Evolutionary conservation across 2,329 filamentous ascomycete genomes (phyloP).

Genomic region (Polytolypa hystricis): DNA sequence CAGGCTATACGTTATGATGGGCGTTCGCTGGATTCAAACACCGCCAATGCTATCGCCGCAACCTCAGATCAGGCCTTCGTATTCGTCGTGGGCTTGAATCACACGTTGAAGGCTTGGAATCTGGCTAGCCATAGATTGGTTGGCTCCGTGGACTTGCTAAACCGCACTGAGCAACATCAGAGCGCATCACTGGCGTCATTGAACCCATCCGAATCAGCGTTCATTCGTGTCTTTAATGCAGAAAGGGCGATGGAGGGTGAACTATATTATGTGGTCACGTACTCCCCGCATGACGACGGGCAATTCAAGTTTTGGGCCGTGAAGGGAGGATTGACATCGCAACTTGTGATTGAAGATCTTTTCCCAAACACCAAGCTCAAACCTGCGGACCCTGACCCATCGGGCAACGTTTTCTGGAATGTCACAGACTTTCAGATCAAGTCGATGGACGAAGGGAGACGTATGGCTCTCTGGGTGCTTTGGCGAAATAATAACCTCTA

Average conservation of each 20-base stretch:
- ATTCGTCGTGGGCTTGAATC: conserved; percentile 80
- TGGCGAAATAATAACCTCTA: conserved; percentile 81
- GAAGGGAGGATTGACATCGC: conserved; percentile 47
- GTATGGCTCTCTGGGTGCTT: conserved; percentile 59
- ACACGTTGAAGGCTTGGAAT: conserved; percentile 84
- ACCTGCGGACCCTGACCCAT: conserved; percentile 51
- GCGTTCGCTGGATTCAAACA: conserved; percentile 31
- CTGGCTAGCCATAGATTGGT: conserved; percentile 67
- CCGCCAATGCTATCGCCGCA: conserved; percentile 33
- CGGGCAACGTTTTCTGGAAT: conserved; percentile 66
- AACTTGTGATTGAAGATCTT: conserved; percentile 56
- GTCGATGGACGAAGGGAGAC: conserved; percentile 41
- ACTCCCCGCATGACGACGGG: conserved; percentile 75
- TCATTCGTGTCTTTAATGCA: conserved; percentile 61
- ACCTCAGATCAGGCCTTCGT: conserved; percentile 39
- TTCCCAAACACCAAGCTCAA: conserved; percentile 54
- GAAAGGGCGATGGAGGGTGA: conserved; percentile 37
- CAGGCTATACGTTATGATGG: conserved; percentile 33
- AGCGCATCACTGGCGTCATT: conserved; percentile 65
- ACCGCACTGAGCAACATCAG: conserved; percentile 53
- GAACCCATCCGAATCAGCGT: conserved; percentile 64
- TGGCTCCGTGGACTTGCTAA: conserved; percentile 65
- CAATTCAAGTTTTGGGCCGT: conserved; percentile 93
- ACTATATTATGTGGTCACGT: conserved; percentile 60
- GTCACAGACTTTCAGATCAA: conserved; percentile 63